Evolutionary conservation across 441 rosid species (phyloP).

Genomic region (Melastoma candidum): DNA sequence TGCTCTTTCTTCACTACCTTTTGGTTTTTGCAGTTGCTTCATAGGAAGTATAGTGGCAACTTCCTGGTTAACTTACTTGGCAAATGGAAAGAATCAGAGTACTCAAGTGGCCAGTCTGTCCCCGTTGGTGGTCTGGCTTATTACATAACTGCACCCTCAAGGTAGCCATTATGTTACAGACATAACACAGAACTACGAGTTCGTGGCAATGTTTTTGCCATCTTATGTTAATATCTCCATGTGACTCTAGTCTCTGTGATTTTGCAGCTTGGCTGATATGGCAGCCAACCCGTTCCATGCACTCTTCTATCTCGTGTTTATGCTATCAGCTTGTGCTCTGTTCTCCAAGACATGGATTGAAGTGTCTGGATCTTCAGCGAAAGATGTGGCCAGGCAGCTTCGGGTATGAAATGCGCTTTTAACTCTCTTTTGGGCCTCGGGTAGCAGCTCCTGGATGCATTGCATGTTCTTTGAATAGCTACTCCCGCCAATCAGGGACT

Average conservation of each 20-base stretch:
- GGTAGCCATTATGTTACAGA: slow-evolving; percentile 26
- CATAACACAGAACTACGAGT: not conserved
- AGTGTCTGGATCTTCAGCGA: slow-evolving; percentile 93
- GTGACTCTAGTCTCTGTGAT: slow-evolving; percentile 4
- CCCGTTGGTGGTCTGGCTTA: slow-evolving; percentile 94
- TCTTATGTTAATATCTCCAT: not conserved
- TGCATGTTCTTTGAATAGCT: too few species aligned
- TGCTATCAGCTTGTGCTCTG: slow-evolving; percentile 81
- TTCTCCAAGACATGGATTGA: slow-evolving; percentile 98
- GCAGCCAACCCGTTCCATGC: slow-evolving; percentile 97
- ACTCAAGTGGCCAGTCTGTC: slow-evolving; percentile 64
- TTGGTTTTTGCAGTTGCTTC: slow-evolving; percentile 39
- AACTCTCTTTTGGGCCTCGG: too few species aligned
- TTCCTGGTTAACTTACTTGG: slow-evolving; percentile 78
- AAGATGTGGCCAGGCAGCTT: slow-evolving; percentile 91
- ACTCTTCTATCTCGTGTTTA: slow-evolving; percentile 70
- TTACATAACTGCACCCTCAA: slow-evolving; percentile 74
- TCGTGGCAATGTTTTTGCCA: not conserved
- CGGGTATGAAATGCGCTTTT: slow-evolving; percentile 33
- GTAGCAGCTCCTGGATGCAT: too few species aligned
- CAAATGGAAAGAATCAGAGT: slow-evolving; percentile 86
- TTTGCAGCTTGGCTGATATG: slow-evolving; percentile 68
- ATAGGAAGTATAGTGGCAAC: slow-evolving; percentile 66
- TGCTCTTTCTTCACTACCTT: not conserved
- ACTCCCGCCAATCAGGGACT: too few species aligned